phyloP scores from a whole-genome alignment of 2,329 filamentous ascomycete genomes.

The Neonectria punicea region DNA sequence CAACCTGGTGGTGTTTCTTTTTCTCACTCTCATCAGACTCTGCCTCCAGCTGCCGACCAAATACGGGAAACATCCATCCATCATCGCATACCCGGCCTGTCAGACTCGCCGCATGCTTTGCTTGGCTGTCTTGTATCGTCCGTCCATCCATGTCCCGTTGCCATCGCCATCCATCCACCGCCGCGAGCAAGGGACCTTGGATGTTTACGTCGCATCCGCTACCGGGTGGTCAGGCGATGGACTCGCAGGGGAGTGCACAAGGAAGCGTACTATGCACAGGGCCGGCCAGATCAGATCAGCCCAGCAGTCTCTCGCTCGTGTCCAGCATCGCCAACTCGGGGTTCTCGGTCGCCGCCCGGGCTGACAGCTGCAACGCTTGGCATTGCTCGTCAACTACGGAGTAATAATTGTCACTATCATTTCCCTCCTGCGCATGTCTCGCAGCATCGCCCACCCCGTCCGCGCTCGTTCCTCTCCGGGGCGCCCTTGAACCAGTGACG shows the following conservation, averaged over 20 bases:
- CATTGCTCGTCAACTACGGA: too few species aligned
- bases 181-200: background rate
- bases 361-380: background rate
- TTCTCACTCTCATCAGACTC: background rate
- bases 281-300: conserved; percentile 7
- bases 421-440: conserved; percentile 33
- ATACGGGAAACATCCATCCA: background rate
- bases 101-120: conserved; percentile 3
- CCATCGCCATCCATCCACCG: background rate
- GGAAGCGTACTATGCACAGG: background rate
- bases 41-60: background rate
- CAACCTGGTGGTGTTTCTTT: background rate
- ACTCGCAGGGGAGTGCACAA: background rate
- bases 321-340: background rate
- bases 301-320: background rate
- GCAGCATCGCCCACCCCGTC: conserved; percentile 29
- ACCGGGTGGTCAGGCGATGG: conserved; percentile 18
- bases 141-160: background rate
- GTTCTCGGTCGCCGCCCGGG: background rate
- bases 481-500: conserved; percentile 11
- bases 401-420: too few species aligned
- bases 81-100: conserved; percentile 14
- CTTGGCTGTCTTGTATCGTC: background rate
- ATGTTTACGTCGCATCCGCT: conserved; percentile 24
- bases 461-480: conserved; percentile 22